phyloP scores from a whole-genome alignment of 176 grass and related monocot genomes.

The Tuctoria greenei region DNA sequence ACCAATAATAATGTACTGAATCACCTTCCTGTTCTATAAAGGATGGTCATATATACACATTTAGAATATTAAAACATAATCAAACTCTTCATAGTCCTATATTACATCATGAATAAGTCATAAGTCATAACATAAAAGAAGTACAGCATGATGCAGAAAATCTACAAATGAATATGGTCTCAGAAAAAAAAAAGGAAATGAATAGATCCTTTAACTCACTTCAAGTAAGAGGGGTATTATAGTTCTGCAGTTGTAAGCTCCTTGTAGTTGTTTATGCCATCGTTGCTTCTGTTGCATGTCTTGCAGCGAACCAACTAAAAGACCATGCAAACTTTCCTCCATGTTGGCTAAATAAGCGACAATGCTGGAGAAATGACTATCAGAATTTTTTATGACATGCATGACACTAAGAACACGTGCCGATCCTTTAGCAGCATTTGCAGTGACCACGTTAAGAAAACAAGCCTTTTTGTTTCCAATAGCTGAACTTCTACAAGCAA shows the following conservation, averaged over 20 bases:
- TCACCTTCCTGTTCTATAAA: not conserved
- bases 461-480: constrained; percentile 76
- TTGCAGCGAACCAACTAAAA: constrained; percentile 64
- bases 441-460: constrained; percentile 79
- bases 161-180: not conserved
- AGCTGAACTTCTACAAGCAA: constrained; percentile 78
- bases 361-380: constrained; percentile 69
- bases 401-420: constrained; percentile 58
- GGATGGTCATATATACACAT: not conserved
- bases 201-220: constrained; percentile 51
- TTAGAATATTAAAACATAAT: not conserved
- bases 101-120: not conserved
- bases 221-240: constrained; percentile 83
- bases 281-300: constrained; percentile 56
- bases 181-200: not conserved
- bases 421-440: constrained; percentile 71
- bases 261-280: constrained; percentile 67
- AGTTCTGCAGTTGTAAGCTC: constrained; percentile 71
- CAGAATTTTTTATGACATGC: constrained; percentile 55
- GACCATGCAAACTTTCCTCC: constrained; percentile 85
- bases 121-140: not conserved
- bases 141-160: not conserved
- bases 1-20: constrained; percentile 17
- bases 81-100: not conserved
- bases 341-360: constrained; percentile 80